Evolutionary conservation across 2,329 filamentous ascomycete species (phyloP).

Genomic region (Colletotrichum tropicicola): DNA sequence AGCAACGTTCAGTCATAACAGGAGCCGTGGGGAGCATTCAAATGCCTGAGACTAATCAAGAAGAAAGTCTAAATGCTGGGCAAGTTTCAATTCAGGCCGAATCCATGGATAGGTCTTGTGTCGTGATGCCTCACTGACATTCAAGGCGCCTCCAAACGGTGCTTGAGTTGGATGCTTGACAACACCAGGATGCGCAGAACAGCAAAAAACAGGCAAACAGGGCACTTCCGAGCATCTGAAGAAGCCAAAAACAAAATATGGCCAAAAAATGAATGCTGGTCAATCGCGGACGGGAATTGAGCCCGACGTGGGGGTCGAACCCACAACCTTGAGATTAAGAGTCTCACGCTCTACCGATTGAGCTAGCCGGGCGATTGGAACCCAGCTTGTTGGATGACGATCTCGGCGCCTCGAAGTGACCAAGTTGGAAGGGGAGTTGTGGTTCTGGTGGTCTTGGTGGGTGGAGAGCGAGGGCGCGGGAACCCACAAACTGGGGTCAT

Average conservation of each 20-base stretch:
- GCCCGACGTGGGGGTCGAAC: slow-evolving; percentile 51
- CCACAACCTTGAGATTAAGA: slow-evolving; percentile 70
- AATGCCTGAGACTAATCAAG: no score
- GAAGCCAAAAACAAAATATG: not conserved
- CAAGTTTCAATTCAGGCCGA: no score
- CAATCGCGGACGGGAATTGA: slow-evolving; percentile 30
- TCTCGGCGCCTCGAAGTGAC: not conserved
- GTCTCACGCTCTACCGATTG: slow-evolving; percentile 80
- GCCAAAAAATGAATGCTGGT: not conserved
- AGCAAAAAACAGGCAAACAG: no score
- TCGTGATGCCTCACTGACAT: no score
- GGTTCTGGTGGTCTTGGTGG: not conserved
- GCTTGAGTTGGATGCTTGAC: no score
- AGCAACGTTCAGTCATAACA: no score
- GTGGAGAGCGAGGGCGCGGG: slow-evolving; percentile 6
- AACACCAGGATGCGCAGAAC: no score
- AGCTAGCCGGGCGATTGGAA: slow-evolving; percentile 63
- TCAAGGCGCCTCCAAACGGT: no score
- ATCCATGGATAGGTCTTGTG: no score
- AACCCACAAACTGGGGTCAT: slow-evolving; percentile 14
- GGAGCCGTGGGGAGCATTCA: no score
- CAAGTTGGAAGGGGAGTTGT: not conserved
- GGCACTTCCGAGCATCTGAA: no score
- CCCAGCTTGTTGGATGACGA: not conserved
- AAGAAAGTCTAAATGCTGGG: no score